Conservation (phyloP, 768 basidiomycete genomes). For the Coprinellus aureogranulatus region DNA sequence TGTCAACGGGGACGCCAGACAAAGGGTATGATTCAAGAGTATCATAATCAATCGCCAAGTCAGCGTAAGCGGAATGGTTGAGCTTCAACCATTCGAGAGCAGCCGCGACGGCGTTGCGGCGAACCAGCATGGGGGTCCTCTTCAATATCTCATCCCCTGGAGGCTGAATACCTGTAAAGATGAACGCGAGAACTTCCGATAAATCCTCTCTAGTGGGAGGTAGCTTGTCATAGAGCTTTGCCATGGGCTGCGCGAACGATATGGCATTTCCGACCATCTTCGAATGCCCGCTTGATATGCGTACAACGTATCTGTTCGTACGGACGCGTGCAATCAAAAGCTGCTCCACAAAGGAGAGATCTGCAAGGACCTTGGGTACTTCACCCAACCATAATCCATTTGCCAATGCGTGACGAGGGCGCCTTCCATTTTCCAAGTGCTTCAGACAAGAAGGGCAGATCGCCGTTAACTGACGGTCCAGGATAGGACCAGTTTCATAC, state of each 20-base stretch:
- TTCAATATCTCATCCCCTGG: not conserved
- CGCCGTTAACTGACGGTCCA: not conserved
- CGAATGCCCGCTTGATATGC: conserved; percentile 21
- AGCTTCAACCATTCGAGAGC: conserved; percentile 7
- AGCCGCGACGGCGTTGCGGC: not conserved
- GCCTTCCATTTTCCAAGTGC: not conserved
- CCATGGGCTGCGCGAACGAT: conserved; percentile 22
- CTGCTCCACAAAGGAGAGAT: conserved; percentile 26
- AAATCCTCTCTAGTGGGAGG: conserved; percentile 22
- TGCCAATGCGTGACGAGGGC: conserved; percentile 19
- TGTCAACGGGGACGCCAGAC: not conserved
- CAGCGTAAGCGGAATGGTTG: not conserved
- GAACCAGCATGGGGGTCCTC: not conserved
- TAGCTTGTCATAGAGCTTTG: conserved; percentile 23
- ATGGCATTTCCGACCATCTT: conserved; percentile 31
- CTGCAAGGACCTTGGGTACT: conserved; percentile 23
- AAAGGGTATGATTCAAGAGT: not conserved
- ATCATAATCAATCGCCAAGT: not conserved
- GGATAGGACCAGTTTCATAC: not conserved
- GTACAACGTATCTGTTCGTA: conserved; percentile 26
- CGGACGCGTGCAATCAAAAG: conserved; percentile 22
- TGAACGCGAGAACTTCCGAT: conserved; percentile 3
- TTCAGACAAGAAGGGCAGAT: not conserved
- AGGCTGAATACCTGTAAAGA: not conserved
- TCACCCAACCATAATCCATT: conserved; percentile 37